These are phyloP conservation scores for Gardenia jasminoides DNA, from an alignment of 257 asterid genomes.

Conservation along the genomic window DNA sequence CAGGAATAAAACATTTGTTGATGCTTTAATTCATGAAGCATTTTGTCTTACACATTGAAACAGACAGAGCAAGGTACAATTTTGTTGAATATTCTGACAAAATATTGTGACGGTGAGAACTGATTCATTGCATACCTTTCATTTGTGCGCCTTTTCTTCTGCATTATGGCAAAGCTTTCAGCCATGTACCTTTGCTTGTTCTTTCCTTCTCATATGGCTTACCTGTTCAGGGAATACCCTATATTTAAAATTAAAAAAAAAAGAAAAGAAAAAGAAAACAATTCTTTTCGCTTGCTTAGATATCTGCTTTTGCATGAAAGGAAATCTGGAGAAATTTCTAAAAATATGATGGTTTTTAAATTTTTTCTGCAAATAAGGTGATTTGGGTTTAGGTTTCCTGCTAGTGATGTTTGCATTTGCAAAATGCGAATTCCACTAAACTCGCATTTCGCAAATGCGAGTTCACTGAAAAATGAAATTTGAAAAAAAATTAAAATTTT, in stretches of 20 bases:
- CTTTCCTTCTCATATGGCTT: not conserved
- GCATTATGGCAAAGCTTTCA: not conserved
- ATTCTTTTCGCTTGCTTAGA: not conserved
- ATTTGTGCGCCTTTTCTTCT: not conserved
- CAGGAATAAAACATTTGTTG: not conserved
- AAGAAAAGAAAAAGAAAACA: not conserved
- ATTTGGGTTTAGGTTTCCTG: too few relatives aligned
- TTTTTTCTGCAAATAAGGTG: too few relatives aligned
- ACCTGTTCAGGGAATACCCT: not conserved
- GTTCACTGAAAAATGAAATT: too few relatives aligned
- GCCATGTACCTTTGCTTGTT: not conserved
- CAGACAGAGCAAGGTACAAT: constrained; percentile 64
- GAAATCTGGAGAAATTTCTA: too few relatives aligned
- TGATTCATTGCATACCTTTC: not conserved
- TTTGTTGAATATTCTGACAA: constrained; percentile 63
- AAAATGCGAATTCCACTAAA: too few relatives aligned
- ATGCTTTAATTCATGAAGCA: not conserved
- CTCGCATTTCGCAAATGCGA: too few relatives aligned
- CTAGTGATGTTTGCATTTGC: too few relatives aligned
- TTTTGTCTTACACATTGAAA: not conserved
- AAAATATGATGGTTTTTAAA: too few relatives aligned
- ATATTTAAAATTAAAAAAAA: not conserved
- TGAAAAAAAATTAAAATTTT: too few relatives aligned
- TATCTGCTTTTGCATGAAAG: too few relatives aligned
- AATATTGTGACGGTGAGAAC: constrained; percentile 62